Evolutionary conservation across 192 early-diverging fungal genomes (phyloP).

Genomic region (Coemansia sp.): DNA sequence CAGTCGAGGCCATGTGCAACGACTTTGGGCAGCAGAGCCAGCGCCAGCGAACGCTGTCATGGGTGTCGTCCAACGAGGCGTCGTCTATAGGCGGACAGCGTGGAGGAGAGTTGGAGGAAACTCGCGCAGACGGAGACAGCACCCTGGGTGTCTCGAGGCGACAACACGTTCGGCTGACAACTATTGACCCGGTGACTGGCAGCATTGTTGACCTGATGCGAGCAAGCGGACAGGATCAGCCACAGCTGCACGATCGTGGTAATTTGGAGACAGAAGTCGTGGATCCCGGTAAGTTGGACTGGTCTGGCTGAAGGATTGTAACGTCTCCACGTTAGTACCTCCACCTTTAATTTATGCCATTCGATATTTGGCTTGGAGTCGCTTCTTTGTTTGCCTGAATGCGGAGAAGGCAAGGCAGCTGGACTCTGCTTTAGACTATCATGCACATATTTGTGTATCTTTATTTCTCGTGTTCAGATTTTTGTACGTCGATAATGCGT

Average conservation of each 20-base stretch:
- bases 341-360: conserved; percentile 4
- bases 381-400: neutral
- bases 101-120: neutral
- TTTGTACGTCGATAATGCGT: neutral
- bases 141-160: conserved; percentile 10
- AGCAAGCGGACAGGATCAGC: conserved; percentile 2
- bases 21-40: conserved; percentile 25
- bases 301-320: neutral
- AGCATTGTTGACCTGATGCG: conserved; percentile 16
- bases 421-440: neutral
- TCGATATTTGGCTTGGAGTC: neutral
- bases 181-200: conserved; percentile 45
- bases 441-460: neutral
- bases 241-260: neutral
- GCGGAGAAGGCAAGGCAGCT: neutral
- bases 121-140: neutral
- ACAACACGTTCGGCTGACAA: conserved; percentile 43
- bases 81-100: neutral
- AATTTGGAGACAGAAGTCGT: neutral
- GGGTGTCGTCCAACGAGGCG: conserved; percentile 33
- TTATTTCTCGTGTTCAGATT: neutral
- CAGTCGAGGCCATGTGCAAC: conserved; percentile 22
- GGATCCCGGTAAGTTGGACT: conserved; percentile 41
- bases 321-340: neutral
- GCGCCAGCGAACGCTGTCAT: conserved; percentile 37